Evolutionary conservation across 2,329 filamentous ascomycete species (phyloP), one percentile per base, ranked within the genome.

Genomic region (Penicillium sp.): DNA sequence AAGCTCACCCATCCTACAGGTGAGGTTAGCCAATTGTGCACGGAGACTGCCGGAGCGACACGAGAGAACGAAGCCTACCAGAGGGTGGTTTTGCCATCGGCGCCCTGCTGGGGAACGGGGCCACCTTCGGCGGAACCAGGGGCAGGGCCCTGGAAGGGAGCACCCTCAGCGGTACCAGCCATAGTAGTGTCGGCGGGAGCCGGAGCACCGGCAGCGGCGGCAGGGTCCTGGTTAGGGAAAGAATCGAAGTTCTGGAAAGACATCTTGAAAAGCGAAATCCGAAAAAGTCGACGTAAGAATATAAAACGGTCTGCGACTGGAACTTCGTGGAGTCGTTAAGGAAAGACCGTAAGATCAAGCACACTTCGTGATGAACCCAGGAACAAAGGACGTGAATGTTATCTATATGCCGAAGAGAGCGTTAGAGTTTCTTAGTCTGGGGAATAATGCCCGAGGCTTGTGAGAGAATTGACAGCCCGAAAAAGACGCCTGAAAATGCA

Each of bases 1-100:
- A 57, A 98, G 86, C 72, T 98, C 93, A 61, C 93, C 93, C 93
- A 98, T 98, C 92, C 91, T 95, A 55, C 20, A 50, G 42, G 2
- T 3, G 6, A 18, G 4, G 15, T 49, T 13, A 49, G n/a, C 20
- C 25, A 27, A 2, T 27, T 3, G 41, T 8, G 15, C 28, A 33
- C 29, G 13, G 13, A n/a, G 15, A 31, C 13, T n/a, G 8, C 10
- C 13, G 8, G 31, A 23, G 8, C 5, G 12, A n/a, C 18, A 24
- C 12, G 2, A 18, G 24, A 12, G 7, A 15, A 39, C 27, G 20
- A 31, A 68, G 71, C 59, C 69, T 49, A 79, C 77, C 78, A 80
- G 49, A 80, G 77, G 54, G 78, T 80, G 42, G 77, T 80, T 68
- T 80, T 80, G 44, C 73, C 75, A 51, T 81, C 79, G 55, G 72